phyloP scores from a whole-genome alignment of 495 filamentous ascomycete species.

The Hyaloscypha bicolor region DNA sequence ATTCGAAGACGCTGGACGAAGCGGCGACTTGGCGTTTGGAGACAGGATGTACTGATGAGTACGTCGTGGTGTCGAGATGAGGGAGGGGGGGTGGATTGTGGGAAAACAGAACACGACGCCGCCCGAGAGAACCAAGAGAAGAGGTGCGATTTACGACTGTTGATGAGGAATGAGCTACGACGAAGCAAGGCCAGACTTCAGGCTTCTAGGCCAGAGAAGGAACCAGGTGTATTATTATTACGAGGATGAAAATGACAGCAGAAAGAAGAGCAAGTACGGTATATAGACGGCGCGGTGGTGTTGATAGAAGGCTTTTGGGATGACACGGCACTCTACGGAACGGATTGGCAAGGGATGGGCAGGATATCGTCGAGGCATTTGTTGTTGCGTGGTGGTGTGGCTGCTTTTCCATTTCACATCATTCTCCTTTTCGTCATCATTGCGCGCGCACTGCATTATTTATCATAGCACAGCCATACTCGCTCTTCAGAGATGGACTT shows the following conservation, averaged over 20 bases:
- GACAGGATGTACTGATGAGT: slow-evolving; percentile 43
- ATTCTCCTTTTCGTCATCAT: neutral
- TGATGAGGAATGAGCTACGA: slow-evolving; percentile 35
- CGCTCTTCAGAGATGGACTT: neutral
- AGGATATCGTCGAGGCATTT: slow-evolving; percentile 23
- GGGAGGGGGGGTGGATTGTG: slow-evolving; percentile 24
- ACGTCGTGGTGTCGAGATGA: neutral
- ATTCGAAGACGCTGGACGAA: slow-evolving; percentile 35
- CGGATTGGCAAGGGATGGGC: slow-evolving; percentile 4
- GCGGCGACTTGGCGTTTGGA: slow-evolving; percentile 42
- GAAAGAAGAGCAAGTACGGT: slow-evolving; percentile 4
- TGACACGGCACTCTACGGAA: neutral
- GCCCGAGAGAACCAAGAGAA: slow-evolving; percentile 23
- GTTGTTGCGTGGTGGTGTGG: slow-evolving; percentile 4
- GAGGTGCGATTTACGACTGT: slow-evolving; percentile 27
- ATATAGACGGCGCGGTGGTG: slow-evolving; percentile 18
- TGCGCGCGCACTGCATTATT: neutral
- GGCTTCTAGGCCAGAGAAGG: slow-evolving; percentile 21
- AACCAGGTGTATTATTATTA: slow-evolving; percentile 37
- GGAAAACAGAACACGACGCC: slow-evolving; percentile 20
- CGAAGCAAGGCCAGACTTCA: slow-evolving; percentile 1
- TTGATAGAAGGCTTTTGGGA: neutral
- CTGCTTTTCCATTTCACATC: slow-evolving; percentile 8
- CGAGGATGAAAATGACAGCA: slow-evolving; percentile 7
- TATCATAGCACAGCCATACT: neutral